These are phyloP conservation scores for Anethum foeniculum DNA, from an alignment of 140 eudicot species.

Conservation along the genomic window DNA sequence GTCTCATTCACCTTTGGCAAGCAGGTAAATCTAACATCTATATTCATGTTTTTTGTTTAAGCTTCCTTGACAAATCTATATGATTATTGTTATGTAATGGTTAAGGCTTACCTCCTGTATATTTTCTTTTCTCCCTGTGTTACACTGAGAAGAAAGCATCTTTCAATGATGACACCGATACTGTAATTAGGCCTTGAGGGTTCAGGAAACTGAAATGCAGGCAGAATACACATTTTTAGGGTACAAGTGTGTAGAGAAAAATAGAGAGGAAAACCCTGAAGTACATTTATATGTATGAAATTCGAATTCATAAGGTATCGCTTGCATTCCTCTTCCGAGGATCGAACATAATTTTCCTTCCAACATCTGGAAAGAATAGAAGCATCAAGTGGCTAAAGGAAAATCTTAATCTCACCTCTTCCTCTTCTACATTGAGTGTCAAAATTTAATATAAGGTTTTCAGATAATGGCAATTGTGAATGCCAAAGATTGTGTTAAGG, in stretches of 20 bases:
- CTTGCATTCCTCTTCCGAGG: background rate
- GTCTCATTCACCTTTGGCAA: constrained; percentile 58
- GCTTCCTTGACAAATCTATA: background rate
- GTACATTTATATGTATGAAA: constrained; percentile 3
- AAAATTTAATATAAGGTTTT: too few species aligned
- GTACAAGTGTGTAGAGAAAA: constrained; percentile 2
- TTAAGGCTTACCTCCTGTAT: background rate
- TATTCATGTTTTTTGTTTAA: too few species aligned
- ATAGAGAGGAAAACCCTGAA: constrained; percentile 1
- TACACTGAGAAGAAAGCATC: constrained; percentile 70
- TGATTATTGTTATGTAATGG: background rate
- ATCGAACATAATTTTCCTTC: background rate
- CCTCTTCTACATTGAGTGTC: too few species aligned
- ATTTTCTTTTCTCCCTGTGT: constrained; percentile 15
- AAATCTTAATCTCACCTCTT: background rate
- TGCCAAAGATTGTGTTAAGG: background rate
- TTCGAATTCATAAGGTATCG: background rate
- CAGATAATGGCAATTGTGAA: background rate
- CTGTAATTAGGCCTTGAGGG: constrained; percentile 40
- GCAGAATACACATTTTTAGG: constrained; percentile 9
- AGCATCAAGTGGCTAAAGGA: background rate
- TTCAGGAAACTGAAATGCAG: constrained; percentile 2
- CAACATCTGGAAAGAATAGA: background rate
- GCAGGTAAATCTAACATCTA: constrained; percentile 23
- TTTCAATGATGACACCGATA: constrained; percentile 33